Conservation (phyloP, 805 yeast species). For the Lachancea sp. region DNA sequence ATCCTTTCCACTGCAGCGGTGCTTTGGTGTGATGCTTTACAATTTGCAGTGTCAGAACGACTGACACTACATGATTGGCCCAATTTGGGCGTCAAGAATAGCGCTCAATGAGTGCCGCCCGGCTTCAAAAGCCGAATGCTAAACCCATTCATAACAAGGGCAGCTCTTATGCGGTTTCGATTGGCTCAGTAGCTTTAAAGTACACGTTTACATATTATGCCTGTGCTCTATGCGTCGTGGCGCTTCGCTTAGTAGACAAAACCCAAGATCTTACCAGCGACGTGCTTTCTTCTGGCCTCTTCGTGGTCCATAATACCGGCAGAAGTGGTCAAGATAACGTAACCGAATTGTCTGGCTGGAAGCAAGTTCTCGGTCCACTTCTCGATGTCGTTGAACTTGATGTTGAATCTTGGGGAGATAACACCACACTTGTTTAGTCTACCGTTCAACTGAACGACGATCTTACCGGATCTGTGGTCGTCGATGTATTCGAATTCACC, state of each 20-base stretch:
- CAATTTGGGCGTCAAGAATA: neutral
- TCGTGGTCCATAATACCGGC: slow-evolving; percentile 99
- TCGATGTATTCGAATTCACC: slow-evolving; percentile 97
- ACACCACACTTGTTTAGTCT: slow-evolving; percentile 99
- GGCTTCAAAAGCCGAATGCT: neutral
- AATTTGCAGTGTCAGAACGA: too few species aligned
- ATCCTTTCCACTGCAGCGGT: too few species aligned
- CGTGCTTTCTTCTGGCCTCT: slow-evolving; percentile 99
- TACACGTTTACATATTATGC: slow-evolving; percentile 1
- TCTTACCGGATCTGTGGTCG: slow-evolving; percentile 98
- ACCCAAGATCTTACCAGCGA: slow-evolving; percentile 97
- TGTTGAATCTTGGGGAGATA: slow-evolving; percentile 97
- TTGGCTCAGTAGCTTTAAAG: slow-evolving; percentile 1
- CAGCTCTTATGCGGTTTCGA: neutral
- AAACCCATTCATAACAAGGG: too few species aligned
- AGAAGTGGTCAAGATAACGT: slow-evolving; percentile 94
- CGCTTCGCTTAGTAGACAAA: slow-evolving; percentile 70
- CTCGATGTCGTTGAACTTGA: slow-evolving; percentile 90
- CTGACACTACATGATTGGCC: neutral
- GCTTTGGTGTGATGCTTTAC: too few species aligned
- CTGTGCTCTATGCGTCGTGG: neutral
- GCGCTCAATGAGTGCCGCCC: neutral
- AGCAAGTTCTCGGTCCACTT: slow-evolving; percentile 97
- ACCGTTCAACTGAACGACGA: slow-evolving; percentile 94
- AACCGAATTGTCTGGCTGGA: slow-evolving; percentile 99